Conservation (phyloP, 2,329 filamentous ascomycete genomes). For the Diaporthe amygdali region DNA sequence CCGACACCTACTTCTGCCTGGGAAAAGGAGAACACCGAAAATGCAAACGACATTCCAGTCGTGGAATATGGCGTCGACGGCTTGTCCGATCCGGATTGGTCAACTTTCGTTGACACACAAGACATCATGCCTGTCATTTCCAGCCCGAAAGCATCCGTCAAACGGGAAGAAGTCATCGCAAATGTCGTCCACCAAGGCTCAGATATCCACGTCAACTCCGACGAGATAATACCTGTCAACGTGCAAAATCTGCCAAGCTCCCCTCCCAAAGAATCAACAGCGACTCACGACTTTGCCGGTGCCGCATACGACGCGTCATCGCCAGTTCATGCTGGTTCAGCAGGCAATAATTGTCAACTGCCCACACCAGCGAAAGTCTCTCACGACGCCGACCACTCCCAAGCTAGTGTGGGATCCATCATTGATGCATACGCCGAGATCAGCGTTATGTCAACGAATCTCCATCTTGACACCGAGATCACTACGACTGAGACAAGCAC, state of each 20-base stretch:
- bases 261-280: neutral
- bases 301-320: neutral
- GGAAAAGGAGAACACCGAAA: neutral
- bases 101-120: conserved; percentile 16
- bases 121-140: neutral
- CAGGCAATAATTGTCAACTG: neutral
- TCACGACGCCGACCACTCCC: neutral
- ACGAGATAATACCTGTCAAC: neutral
- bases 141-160: neutral
- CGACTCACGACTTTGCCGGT: neutral
- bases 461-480: no score
- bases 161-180: neutral
- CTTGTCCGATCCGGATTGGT: conserved; percentile 5
- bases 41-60: neutral
- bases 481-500: neutral
- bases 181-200: neutral
- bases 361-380: neutral
- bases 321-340: neutral
- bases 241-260: neutral
- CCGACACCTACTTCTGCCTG: neutral
- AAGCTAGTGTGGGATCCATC: conserved; percentile 15
- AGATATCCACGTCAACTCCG: neutral
- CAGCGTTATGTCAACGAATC: neutral
- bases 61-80: conserved; percentile 1
- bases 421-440: conserved; percentile 13